Evolutionary conservation across 2,329 filamentous ascomycete species (phyloP).

Genomic region (Amauroascus niger): DNA sequence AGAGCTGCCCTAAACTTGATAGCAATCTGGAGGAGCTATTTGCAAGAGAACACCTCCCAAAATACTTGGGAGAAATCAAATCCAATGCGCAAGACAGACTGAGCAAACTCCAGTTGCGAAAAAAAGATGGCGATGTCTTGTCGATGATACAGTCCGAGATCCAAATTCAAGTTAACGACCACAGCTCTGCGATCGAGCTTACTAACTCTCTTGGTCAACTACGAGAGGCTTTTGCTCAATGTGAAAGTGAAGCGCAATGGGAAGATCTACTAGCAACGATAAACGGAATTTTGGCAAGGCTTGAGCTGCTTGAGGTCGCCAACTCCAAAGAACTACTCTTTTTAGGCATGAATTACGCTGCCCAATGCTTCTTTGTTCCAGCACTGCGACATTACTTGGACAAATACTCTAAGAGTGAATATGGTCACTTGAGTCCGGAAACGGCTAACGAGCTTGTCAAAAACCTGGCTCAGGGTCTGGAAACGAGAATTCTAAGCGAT

Average conservation of each 20-base stretch:
- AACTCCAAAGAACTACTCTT: slow-evolving; percentile 13
- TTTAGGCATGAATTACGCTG: slow-evolving; percentile 27
- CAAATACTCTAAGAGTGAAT: slow-evolving; percentile 14
- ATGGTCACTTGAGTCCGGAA: slow-evolving; percentile 6
- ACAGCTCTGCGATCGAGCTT: background rate
- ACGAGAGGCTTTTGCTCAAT: slow-evolving; percentile 20
- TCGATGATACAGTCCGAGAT: slow-evolving; percentile 11
- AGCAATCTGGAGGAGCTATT: slow-evolving; percentile 20
- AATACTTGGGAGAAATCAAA: background rate
- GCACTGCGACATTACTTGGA: slow-evolving; percentile 25
- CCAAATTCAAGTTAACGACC: slow-evolving; percentile 4
- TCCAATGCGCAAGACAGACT: background rate
- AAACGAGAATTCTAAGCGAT: slow-evolving; percentile 7
- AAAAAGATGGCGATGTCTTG: slow-evolving; percentile 1
- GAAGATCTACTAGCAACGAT: slow-evolving; percentile 27
- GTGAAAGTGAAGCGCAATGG: slow-evolving; percentile 21
- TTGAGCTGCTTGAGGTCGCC: slow-evolving; percentile 18
- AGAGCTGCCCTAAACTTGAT: slow-evolving; percentile 12
- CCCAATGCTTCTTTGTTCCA: slow-evolving; percentile 23
- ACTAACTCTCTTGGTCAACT: slow-evolving; percentile 12
- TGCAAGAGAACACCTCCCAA: slow-evolving; percentile 4
- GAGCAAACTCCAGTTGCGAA: background rate
- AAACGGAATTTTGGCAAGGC: slow-evolving; percentile 25
- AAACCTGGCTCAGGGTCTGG: slow-evolving; percentile 14
- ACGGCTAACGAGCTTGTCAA: slow-evolving; percentile 20